Percentiles rank a stretch among this genome's conserved stretches.
phyloP scores from a whole-genome alignment of 2,329 filamentous ascomycete species.

The Thielaviopsis musarum region DNA sequence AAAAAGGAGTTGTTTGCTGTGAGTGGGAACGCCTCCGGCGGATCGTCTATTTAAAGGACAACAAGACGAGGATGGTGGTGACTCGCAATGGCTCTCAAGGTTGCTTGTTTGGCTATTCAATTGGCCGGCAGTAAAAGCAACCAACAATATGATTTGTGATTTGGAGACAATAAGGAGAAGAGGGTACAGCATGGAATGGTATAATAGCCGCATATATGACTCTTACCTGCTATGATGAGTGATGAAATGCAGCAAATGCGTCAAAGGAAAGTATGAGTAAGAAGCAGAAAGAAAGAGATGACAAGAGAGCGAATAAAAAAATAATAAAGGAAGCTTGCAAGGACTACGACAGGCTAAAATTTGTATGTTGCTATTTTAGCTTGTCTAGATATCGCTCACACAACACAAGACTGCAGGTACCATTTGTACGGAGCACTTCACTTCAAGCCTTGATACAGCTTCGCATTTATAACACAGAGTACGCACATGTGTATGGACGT shows the following conservation, averaged over 20 bases:
- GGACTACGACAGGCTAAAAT: not conserved
- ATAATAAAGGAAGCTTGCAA: not conserved
- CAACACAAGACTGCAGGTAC: no score
- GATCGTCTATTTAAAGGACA: not conserved
- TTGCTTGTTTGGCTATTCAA: not conserved
- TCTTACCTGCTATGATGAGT: constrained; percentile 1
- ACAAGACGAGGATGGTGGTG: not conserved
- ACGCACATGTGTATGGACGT: no score
- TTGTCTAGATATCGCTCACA: no score
- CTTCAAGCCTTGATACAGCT: no score
- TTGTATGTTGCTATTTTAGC: no score
- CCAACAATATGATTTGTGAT: no score
- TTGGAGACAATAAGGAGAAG: not conserved
- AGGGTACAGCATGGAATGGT: not conserved
- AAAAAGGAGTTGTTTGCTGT: not conserved
- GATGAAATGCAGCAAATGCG: not conserved
- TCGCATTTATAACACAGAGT: no score
- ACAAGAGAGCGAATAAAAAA: not conserved
- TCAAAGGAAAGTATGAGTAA: not conserved
- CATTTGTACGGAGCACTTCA: no score
- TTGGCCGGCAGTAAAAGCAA: not conserved
- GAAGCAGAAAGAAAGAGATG: not conserved
- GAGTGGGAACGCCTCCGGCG: not conserved
- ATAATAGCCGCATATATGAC: not conserved
- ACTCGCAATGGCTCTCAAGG: not conserved